A percentile compares a stretch with the other conserved stretches of the same genome.
Conservation (phyloP, 371 early-diverging fungal genomes). For the Mortierella polycephala region DNA sequence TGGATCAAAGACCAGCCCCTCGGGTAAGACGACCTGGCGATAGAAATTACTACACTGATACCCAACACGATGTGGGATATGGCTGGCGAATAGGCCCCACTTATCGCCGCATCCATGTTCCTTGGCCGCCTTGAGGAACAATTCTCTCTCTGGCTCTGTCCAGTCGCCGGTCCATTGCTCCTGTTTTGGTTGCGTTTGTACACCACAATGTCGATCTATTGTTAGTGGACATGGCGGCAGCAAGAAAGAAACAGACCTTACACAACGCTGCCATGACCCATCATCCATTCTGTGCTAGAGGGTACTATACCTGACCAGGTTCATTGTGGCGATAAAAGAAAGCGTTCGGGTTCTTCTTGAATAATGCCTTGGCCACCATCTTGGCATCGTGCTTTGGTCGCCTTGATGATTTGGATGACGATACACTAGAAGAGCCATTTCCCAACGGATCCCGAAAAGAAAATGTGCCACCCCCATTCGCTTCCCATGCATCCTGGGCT, state of each 20-base stretch:
- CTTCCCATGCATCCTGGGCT: slow-evolving; percentile 78
- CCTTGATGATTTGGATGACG: slow-evolving; percentile 20
- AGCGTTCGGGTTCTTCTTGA: slow-evolving; percentile 80
- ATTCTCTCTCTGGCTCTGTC: slow-evolving; percentile 69
- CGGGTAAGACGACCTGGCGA: slow-evolving; percentile 71
- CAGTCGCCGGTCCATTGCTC: slow-evolving; percentile 82
- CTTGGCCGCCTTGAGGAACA: slow-evolving; percentile 66
- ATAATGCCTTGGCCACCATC: slow-evolving; percentile 67
- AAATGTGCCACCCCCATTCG: slow-evolving; percentile 80
- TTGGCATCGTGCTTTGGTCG: slow-evolving; percentile 48
- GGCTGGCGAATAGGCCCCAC: slow-evolving; percentile 80
- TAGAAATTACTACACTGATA: slow-evolving; percentile 84
- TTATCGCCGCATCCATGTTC: slow-evolving; percentile 72
- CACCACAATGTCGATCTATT: neutral
- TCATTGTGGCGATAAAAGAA: slow-evolving; percentile 81
- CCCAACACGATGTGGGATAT: slow-evolving; percentile 80
- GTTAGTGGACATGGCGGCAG: slow-evolving; percentile 4
- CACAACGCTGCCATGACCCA: no score
- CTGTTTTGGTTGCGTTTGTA: slow-evolving; percentile 21
- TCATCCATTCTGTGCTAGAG: no score
- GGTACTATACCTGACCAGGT: slow-evolving; percentile 64
- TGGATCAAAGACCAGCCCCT: slow-evolving; percentile 75
- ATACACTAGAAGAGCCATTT: neutral
- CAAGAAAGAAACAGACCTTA: no score
- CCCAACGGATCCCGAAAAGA: slow-evolving; percentile 73